phyloP scores from a whole-genome alignment of 371 early-diverging fungal species.

The Mortierella sp. region DNA sequence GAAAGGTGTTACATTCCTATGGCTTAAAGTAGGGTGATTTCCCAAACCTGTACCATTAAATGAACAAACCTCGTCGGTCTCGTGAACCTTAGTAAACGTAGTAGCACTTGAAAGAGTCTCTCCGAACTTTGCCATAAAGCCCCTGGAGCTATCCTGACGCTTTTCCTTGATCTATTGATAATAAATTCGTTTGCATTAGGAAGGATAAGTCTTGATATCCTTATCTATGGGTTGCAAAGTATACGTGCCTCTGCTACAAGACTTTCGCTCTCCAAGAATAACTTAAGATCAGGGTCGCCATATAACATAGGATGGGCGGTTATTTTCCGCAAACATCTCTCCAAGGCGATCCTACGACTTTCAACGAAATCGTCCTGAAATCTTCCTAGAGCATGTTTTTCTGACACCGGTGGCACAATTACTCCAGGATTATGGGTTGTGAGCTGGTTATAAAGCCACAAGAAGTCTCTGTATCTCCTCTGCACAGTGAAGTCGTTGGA shows the following conservation, averaged over 20 bases:
- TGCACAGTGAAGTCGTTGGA: conserved; percentile 83
- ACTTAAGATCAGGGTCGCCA: conserved; percentile 84
- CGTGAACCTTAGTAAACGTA: conserved; percentile 64
- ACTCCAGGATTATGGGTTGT: conserved; percentile 86
- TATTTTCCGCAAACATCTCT: conserved; percentile 85
- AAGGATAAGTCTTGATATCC: not conserved
- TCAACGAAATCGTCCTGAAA: conserved; percentile 98
- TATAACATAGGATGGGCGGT: conserved; percentile 88
- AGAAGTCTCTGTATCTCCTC: conserved; percentile 93
- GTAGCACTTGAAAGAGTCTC: conserved; percentile 64
- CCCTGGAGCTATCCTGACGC: conserved; percentile 62
- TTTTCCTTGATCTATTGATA: conserved; percentile 58
- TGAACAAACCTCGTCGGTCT: conserved; percentile 62
- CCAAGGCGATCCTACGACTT: conserved; percentile 85
- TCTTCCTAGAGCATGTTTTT: conserved; percentile 92
- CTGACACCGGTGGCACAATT: conserved; percentile 94
- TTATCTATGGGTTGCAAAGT: no score
- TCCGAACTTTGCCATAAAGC: conserved; percentile 69
- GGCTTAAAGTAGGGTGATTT: not conserved
- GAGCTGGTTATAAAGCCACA: conserved; percentile 94
- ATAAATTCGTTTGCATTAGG: not conserved
- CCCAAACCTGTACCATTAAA: not conserved
- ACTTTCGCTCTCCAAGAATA: conserved; percentile 92
- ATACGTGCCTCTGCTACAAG: conserved; percentile 75
- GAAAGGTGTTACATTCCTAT: not conserved